These are phyloP conservation scores for Bruguiera sexangula DNA, from an alignment of 345 rosid genomes.

Conservation along the genomic window DNA sequence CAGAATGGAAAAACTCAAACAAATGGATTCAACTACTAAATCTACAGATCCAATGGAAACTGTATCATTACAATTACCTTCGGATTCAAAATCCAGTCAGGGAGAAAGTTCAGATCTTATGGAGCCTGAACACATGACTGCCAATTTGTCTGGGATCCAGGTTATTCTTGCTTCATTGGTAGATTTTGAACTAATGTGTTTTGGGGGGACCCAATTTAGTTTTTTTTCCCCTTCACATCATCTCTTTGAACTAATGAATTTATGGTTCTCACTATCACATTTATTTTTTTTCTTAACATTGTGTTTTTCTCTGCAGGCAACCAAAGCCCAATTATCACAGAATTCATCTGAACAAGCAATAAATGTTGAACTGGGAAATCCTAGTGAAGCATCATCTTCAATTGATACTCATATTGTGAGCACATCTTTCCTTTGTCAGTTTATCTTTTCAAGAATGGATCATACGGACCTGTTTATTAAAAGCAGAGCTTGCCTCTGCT, in stretches of 20 bases:
- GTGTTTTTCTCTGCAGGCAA: constrained; percentile 25
- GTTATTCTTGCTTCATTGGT: constrained; percentile 25
- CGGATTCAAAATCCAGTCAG: constrained; percentile 42
- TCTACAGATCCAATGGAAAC: constrained; percentile 37
- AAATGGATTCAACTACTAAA: constrained; percentile 31
- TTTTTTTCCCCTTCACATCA: no score
- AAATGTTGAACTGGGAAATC: constrained; percentile 22
- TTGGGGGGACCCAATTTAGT: not conserved
- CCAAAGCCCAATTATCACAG: constrained; percentile 29
- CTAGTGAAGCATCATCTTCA: constrained; percentile 23
- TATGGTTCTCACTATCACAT: constrained; percentile 3
- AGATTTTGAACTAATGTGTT: constrained; percentile 1
- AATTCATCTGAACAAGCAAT: constrained; percentile 32
- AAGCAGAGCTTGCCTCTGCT: not conserved
- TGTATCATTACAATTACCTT: constrained; percentile 35
- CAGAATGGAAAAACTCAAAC: constrained; percentile 29
- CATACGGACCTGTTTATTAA: not conserved
- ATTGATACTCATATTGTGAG: constrained; percentile 31
- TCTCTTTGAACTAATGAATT: constrained; percentile 1
- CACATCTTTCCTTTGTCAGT: constrained; percentile 4
- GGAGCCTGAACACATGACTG: constrained; percentile 37
- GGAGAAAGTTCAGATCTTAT: constrained; percentile 47
- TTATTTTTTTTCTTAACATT: not conserved
- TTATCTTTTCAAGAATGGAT: not conserved
- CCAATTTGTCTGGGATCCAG: constrained; percentile 50